Conservation (phyloP, 2,329 filamentous ascomycete genomes). For the Ambrosiella beaveri region DNA sequence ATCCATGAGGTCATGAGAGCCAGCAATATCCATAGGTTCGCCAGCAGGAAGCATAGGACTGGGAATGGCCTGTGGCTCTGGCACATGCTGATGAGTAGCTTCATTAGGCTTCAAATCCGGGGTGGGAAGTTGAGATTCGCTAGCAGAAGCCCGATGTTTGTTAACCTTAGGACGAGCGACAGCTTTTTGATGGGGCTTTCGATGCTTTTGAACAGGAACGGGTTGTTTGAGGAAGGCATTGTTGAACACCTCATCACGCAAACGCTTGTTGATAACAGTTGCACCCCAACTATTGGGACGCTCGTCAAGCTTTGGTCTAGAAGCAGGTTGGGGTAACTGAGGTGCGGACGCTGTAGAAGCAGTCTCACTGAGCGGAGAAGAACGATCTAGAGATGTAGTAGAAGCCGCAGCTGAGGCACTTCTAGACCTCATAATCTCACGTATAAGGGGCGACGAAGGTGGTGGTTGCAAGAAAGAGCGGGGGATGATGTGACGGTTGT, state of each 20-base stretch:
- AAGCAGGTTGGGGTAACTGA: conserved; percentile 17
- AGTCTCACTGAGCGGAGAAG: background rate
- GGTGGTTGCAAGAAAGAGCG: conserved; percentile 55
- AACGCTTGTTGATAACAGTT: conserved; percentile 71
- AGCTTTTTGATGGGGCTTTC: conserved; percentile 49
- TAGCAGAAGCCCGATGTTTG: conserved; percentile 8
- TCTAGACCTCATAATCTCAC: conserved; percentile 11
- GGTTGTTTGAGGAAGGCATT: conserved; percentile 79
- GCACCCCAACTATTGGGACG: conserved; percentile 65
- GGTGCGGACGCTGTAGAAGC: conserved; percentile 8
- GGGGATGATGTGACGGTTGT: conserved; percentile 86
- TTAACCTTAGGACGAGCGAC: conserved; percentile 33
- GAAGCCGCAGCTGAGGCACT: conserved; percentile 10
- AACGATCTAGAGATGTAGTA: background rate
- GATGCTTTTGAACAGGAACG: conserved; percentile 63
- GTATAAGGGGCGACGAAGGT: conserved; percentile 10
- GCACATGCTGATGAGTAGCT: background rate
- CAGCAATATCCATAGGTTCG: background rate
- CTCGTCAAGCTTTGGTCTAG: conserved; percentile 29
- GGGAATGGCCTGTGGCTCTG: background rate
- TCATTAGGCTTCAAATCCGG: conserved; percentile 1
- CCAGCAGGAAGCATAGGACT: background rate
- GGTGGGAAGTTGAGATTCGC: conserved; percentile 2
- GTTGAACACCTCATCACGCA: conserved; percentile 81
- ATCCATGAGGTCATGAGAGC: conserved; percentile 3